phyloP scores from a whole-genome alignment of 352 stramenopile species.

The Thalassiosira hispida region DNA sequence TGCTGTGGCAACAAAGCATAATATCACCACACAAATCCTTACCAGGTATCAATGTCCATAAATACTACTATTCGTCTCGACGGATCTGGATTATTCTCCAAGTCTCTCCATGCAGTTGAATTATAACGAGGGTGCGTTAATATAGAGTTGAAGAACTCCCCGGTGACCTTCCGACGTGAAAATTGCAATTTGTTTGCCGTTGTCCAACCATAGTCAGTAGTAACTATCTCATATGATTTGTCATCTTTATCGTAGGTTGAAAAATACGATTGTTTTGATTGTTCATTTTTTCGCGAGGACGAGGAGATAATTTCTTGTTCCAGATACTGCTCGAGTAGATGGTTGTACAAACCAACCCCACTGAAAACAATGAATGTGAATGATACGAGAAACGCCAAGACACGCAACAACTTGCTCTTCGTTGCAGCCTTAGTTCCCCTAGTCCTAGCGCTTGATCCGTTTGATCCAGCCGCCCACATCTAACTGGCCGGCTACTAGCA shows the following conservation, averaged over 20 bases:
- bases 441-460: too few species aligned
- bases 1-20: too few species aligned
- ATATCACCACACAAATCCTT: too few species aligned
- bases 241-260: neutral
- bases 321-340: neutral
- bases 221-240: slow-evolving; percentile 4
- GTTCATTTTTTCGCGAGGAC: neutral
- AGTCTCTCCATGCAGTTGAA: slow-evolving; percentile 6
- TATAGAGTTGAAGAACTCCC: slow-evolving; percentile 11
- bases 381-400: too few species aligned
- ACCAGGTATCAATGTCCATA: slow-evolving; percentile 28
- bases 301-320: neutral
- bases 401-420: too few species aligned
- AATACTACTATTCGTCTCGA: neutral
- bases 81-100: slow-evolving; percentile 7
- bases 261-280: neutral
- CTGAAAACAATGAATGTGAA: neutral
- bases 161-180: neutral
- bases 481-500: too few species aligned
- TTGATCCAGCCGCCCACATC: too few species aligned
- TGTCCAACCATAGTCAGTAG: slow-evolving; percentile 21
- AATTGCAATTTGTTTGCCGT: neutral
- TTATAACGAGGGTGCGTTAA: slow-evolving; percentile 10
- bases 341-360: neutral
- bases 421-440: too few species aligned